These are phyloP conservation scores for Fusarium anthophilum DNA, from an alignment of 2,329 filamentous ascomycete genomes.

Conservation along the genomic window DNA sequence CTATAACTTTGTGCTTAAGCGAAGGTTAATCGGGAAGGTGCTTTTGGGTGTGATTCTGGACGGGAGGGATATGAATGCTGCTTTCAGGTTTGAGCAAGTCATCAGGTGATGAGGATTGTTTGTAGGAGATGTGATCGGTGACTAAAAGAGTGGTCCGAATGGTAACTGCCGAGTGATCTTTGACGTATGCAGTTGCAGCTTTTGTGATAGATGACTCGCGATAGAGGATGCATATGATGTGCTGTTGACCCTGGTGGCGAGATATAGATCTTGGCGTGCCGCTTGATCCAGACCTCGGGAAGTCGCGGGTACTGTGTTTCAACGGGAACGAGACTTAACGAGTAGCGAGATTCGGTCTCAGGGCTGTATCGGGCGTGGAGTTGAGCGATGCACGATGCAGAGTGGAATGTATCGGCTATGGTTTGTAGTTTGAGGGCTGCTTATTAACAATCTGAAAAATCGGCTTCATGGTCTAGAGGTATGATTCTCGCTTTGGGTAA, in stretches of 20 bases:
- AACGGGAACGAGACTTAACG: not conserved
- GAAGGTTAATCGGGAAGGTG: slow-evolving; percentile 1
- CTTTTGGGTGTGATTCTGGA: not conserved
- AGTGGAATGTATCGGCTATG: fast-evolving
- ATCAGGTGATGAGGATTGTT: not conserved
- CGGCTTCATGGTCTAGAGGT: slow-evolving; percentile 36
- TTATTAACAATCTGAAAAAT: not conserved
- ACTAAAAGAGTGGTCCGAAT: not conserved
- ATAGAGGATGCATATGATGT: not conserved
- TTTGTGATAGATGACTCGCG: not conserved
- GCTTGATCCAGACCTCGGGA: not conserved
- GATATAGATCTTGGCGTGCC: not conserved
- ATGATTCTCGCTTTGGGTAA: slow-evolving; percentile 32
- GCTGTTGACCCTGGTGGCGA: not conserved
- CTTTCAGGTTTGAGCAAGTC: not conserved
- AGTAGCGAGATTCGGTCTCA: not conserved
- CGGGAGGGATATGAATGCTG: not conserved
- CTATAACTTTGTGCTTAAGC: not conserved
- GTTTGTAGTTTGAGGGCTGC: fast-evolving
- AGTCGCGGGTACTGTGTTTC: not conserved
- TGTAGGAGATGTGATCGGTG: not conserved
- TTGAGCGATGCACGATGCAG: not conserved
- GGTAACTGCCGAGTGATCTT: not conserved
- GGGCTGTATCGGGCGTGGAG: not conserved
- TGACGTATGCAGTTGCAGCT: not conserved